A percentile compares a stretch with the other conserved stretches of the same genome.
phyloP scores from a whole-genome alignment of 306 rosid species.

The Glycine latifolia region DNA sequence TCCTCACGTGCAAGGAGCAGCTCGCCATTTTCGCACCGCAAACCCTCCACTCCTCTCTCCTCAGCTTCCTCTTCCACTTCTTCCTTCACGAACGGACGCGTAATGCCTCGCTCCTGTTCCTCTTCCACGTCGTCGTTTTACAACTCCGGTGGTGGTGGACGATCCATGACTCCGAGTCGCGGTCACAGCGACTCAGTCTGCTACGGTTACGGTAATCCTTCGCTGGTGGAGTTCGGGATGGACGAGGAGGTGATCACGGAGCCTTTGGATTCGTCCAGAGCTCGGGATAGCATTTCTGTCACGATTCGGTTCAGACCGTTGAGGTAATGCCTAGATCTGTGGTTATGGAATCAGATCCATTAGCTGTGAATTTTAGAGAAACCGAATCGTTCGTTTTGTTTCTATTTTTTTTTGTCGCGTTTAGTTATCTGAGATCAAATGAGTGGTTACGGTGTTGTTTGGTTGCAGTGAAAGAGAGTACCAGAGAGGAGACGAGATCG shows the following conservation, averaged over 20 bases:
- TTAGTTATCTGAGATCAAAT: constrained; percentile 46
- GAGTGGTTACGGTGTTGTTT: constrained; percentile 46
- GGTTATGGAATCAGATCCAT: constrained; percentile 60
- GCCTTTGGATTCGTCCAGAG: constrained; percentile 58
- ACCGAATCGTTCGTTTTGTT: constrained; percentile 40
- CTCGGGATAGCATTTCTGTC: constrained; percentile 90
- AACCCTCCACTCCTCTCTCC: constrained; percentile 70
- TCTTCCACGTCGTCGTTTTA: constrained; percentile 75
- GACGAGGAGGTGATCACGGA: constrained; percentile 80
- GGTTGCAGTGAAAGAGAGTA: constrained; percentile 90
- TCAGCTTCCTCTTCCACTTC: constrained; percentile 79
- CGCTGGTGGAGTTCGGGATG: constrained; percentile 68
- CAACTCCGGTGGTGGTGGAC: constrained; percentile 68
- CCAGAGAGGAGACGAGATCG: constrained; percentile 90
- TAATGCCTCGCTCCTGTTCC: constrained; percentile 84
- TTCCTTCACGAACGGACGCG: constrained; percentile 63
- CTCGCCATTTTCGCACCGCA: constrained; percentile 88
- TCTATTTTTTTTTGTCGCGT: not conserved
- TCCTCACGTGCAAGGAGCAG: constrained; percentile 89
- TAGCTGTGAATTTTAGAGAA: constrained; percentile 29
- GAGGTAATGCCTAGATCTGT: constrained; percentile 89
- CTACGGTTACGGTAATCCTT: constrained; percentile 47
- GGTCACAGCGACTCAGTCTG: constrained; percentile 64
- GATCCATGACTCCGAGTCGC: constrained; percentile 75
- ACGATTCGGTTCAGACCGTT: constrained; percentile 96